Conservation (phyloP, 2,329 filamentous ascomycete genomes). For the Aspergillus novoparasiticus region DNA sequence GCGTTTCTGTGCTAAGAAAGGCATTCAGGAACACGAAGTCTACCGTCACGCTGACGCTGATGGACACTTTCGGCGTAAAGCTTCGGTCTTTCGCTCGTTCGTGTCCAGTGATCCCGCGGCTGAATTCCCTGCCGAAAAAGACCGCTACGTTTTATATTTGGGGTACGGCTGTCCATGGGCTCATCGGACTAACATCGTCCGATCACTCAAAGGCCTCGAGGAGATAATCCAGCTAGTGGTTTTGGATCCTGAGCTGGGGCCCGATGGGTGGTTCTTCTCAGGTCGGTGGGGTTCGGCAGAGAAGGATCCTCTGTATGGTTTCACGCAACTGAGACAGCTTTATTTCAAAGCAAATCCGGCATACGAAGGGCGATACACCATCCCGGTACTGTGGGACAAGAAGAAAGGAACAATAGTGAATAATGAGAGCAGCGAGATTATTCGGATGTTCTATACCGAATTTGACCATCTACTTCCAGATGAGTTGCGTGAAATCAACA, state of each 20-base stretch:
- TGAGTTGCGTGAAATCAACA: conserved; percentile 57
- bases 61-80: conserved; percentile 57
- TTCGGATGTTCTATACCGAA: conserved; percentile 76
- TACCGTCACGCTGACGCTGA: conserved; percentile 46
- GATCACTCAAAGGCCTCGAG: conserved; percentile 54
- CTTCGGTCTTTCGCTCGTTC: conserved; percentile 58
- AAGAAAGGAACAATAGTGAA: conserved; percentile 74
- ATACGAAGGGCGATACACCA: conserved; percentile 76
- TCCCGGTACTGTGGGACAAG: conserved; percentile 81
- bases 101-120: conserved; percentile 56
- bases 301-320: conserved; percentile 71
- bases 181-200: conserved; percentile 52
- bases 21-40: conserved; percentile 21
- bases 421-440: conserved; percentile 86
- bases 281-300: conserved; percentile 59
- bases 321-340: conserved; percentile 70
- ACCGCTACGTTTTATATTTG: conserved; percentile 64
- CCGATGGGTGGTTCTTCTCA: conserved; percentile 73
- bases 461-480: conserved; percentile 70
- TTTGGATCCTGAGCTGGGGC: conserved; percentile 40
- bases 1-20: not conserved
- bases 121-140: conserved; percentile 60
- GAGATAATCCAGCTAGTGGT: conserved; percentile 52
- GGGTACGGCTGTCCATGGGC: conserved; percentile 67
- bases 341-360: conserved; percentile 71